These are phyloP conservation scores for Bocquillonia castaneifolia DNA, from an alignment of 441 rosid species.

Conservation along the genomic window DNA sequence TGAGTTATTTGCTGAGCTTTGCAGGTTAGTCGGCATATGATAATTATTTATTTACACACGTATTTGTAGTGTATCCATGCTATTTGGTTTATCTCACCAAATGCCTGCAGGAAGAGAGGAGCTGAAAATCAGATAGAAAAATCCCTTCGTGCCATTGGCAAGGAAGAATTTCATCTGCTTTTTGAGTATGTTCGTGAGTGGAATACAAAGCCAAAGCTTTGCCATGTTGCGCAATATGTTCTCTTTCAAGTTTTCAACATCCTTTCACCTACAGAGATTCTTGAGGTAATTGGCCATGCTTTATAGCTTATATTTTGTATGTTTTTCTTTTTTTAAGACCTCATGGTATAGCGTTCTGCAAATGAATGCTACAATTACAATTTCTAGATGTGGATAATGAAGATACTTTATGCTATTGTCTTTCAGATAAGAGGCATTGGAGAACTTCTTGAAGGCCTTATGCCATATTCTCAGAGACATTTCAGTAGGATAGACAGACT, in stretches of 20 bases:
- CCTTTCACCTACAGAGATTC: slow-evolving; percentile 70
- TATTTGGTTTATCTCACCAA: slow-evolving; percentile 17
- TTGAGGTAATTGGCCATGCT: slow-evolving; percentile 49
- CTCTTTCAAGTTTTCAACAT: slow-evolving; percentile 64
- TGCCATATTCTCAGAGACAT: slow-evolving; percentile 88
- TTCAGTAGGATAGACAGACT: slow-evolving; percentile 84
- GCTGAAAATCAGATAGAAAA: slow-evolving; percentile 46
- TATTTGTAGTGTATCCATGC: slow-evolving; percentile 3
- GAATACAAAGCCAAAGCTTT: slow-evolving; percentile 88
- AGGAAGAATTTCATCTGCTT: slow-evolving; percentile 65
- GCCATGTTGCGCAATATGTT: slow-evolving; percentile 81
- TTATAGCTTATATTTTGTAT: not conserved
- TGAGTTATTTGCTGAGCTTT: slow-evolving; percentile 62
- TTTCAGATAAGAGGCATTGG: slow-evolving; percentile 70
- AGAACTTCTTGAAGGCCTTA: slow-evolving; percentile 84
- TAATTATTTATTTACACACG: not conserved
- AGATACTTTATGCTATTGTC: not conserved
- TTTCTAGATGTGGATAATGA: not conserved
- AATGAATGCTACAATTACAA: too few species aligned
- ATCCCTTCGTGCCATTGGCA: slow-evolving; percentile 58
- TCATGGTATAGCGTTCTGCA: too few species aligned
- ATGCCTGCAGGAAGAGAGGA: slow-evolving; percentile 53
- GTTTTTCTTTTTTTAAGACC: not conserved
- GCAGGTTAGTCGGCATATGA: slow-evolving; percentile 26
- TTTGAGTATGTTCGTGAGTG: slow-evolving; percentile 86